Conservation (phyloP, 768 basidiomycete species). For the Rhizopogon sp. region DNA sequence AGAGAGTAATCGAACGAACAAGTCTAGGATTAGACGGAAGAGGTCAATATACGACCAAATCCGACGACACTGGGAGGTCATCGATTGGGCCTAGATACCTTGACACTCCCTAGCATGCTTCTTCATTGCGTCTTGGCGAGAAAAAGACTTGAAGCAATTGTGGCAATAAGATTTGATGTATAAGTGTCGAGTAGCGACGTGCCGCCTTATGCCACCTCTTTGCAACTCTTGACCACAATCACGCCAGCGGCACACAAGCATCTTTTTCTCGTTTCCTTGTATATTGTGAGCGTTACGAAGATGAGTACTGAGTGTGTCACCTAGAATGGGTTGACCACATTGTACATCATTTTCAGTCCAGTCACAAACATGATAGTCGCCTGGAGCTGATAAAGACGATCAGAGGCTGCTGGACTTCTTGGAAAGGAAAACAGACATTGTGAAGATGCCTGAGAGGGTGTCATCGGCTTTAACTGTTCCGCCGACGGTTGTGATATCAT, state of each 20-base stretch:
- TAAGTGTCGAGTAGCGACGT: slow-evolving; percentile 19
- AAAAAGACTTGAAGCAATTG: slow-evolving; percentile 21
- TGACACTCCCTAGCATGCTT: slow-evolving; percentile 24
- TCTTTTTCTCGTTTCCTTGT: slow-evolving; percentile 13
- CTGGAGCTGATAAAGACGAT: neutral
- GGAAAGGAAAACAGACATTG: neutral
- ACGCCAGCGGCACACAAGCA: slow-evolving; percentile 15
- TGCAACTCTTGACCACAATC: slow-evolving; percentile 20
- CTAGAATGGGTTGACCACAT: slow-evolving; percentile 16
- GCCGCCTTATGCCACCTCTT: slow-evolving; percentile 21
- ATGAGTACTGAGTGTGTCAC: slow-evolving; percentile 18
- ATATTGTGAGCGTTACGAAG: slow-evolving; percentile 14
- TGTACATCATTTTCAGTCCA: slow-evolving; percentile 16
- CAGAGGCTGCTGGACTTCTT: neutral
- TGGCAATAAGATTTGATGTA: slow-evolving; percentile 14
- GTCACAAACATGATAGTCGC: slow-evolving; percentile 8
- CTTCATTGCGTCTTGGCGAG: slow-evolving; percentile 18
- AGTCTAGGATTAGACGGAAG: neutral
- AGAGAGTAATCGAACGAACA: too few species aligned
- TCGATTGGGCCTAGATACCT: slow-evolving; percentile 9
- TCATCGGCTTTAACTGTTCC: slow-evolving; percentile 1
- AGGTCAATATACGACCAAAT: neutral
- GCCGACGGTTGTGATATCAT: neutral
- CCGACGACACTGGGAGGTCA: neutral
- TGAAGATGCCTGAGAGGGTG: neutral